Percentiles rank a stretch among this genome's conserved stretches.
Conservation (phyloP, 495 filamentous ascomycete species). For the Geoglossum glabrum region DNA sequence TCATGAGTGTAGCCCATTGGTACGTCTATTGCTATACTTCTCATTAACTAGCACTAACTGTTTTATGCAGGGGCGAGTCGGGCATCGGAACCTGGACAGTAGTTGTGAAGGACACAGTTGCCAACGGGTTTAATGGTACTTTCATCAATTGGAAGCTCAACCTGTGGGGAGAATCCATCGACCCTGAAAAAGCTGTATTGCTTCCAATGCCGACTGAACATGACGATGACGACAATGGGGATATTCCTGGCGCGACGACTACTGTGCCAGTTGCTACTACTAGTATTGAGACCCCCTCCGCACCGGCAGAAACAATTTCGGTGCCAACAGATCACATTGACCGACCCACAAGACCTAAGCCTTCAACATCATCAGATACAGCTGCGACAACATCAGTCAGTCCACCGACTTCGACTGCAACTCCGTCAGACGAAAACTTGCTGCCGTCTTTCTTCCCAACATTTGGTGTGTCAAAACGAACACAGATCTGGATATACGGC, state of each 20-base stretch:
- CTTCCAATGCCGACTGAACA: slow-evolving; percentile 70
- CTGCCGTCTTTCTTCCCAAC: slow-evolving; percentile 82
- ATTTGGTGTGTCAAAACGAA: slow-evolving; percentile 79
- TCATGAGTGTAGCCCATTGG: slow-evolving; percentile 96
- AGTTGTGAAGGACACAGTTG: slow-evolving; percentile 65
- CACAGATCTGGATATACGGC: slow-evolving; percentile 90
- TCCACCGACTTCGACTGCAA: slow-evolving; percentile 15
- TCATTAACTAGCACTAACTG: neutral
- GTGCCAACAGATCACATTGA: slow-evolving; percentile 52
- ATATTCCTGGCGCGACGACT: slow-evolving; percentile 29
- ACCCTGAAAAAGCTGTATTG: slow-evolving; percentile 43
- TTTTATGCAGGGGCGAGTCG: slow-evolving; percentile 54
- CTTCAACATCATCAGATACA: slow-evolving; percentile 19
- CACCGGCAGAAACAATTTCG: slow-evolving; percentile 18
- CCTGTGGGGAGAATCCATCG: slow-evolving; percentile 76
- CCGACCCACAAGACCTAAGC: slow-evolving; percentile 50
- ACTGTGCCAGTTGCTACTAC: slow-evolving; percentile 26
- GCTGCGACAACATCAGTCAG: slow-evolving; percentile 12
- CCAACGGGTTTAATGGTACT: slow-evolving; percentile 54
- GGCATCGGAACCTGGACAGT: slow-evolving; percentile 80
- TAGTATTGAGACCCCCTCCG: slow-evolving; percentile 21
- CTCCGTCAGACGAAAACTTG: slow-evolving; percentile 34
- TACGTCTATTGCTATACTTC: slow-evolving; percentile 23
- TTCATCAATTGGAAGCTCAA: slow-evolving; percentile 89
- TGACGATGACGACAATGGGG: slow-evolving; percentile 63